A percentile compares a stretch with the other conserved stretches of the same genome.
Conservation (phyloP, 192 early-diverging fungal genomes). For the Radiomyces spectabilis region DNA sequence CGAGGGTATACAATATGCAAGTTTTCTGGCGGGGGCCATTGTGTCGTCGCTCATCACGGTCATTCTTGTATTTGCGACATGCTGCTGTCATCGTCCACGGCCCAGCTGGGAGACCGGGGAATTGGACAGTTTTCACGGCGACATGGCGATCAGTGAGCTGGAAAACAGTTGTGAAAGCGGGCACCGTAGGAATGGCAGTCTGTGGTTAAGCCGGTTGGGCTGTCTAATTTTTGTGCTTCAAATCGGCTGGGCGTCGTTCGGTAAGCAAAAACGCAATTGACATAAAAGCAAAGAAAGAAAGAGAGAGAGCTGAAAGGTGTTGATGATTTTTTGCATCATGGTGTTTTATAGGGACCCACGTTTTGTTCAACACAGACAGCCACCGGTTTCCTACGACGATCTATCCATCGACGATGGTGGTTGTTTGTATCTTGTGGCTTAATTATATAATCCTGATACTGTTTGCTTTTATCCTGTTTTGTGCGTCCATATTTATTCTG, state of each 20-base stretch:
- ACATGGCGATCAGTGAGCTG: too few species aligned
- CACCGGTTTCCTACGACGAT: too few species aligned
- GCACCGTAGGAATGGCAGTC: not conserved
- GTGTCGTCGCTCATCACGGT: constrained; percentile 4
- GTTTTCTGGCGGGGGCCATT: constrained; percentile 1
- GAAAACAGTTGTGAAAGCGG: not conserved
- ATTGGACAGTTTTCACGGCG: too few species aligned
- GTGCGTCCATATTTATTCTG: constrained; percentile 3
- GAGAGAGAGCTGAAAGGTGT: too few species aligned
- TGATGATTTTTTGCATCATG: too few species aligned
- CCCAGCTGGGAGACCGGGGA: too few species aligned
- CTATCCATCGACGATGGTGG: not conserved
- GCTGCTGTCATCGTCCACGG: not conserved
- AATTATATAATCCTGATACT: constrained; percentile 9
- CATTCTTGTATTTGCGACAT: constrained; percentile 4
- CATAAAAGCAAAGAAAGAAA: not conserved
- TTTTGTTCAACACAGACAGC: too few species aligned
- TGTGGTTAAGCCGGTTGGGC: constrained; percentile 1
- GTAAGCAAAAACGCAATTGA: constrained; percentile 4
- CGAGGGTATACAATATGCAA: not conserved
- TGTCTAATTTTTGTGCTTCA: constrained; percentile 4
- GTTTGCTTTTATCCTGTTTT: constrained; percentile 6
- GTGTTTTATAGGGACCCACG: too few species aligned
- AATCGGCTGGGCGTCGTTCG: constrained; percentile 11
- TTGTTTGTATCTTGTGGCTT: constrained; percentile 7